A percentile compares a stretch with the other conserved stretches of the same genome.
Conservation (phyloP, 345 rosid species). For the Gossypioides kirkii region DNA sequence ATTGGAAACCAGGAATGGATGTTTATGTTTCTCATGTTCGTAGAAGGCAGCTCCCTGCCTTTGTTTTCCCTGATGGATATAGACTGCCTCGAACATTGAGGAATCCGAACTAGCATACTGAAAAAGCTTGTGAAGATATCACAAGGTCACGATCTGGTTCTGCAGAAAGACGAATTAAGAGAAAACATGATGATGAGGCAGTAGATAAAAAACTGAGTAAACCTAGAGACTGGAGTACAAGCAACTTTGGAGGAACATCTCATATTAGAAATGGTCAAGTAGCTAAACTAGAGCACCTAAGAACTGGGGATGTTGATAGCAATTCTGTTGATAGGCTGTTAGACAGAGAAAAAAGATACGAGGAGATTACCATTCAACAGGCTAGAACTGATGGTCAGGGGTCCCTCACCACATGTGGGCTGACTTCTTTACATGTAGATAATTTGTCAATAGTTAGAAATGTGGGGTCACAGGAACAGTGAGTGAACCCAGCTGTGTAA, state of each 20-base stretch:
- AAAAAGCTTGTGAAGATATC: constrained; percentile 41
- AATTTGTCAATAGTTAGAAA: constrained; percentile 26
- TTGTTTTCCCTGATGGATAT: constrained; percentile 63
- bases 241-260: constrained; percentile 35
- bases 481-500: constrained; percentile 5
- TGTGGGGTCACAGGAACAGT: constrained; percentile 4
- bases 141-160: constrained; percentile 32
- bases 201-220: neutral
- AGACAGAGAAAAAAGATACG: constrained; percentile 20
- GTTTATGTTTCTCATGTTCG: constrained; percentile 64
- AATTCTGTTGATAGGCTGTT: constrained; percentile 17
- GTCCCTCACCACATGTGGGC: constrained; percentile 17
- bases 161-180: constrained; percentile 42
- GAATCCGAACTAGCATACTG: constrained; percentile 41
- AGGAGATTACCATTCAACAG: constrained; percentile 13
- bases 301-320: constrained; percentile 21
- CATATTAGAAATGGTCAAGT: constrained; percentile 28
- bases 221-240: constrained; percentile 12
- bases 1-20: constrained; percentile 79
- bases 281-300: constrained; percentile 20
- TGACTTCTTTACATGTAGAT: constrained; percentile 25
- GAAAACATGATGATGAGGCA: constrained; percentile 33
- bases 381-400: constrained; percentile 21
- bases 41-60: constrained; percentile 61
- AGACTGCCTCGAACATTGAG: constrained; percentile 44